phyloP scores from a whole-genome alignment of 257 asterid genomes.

The Salvia miltiorrhiza region DNA sequence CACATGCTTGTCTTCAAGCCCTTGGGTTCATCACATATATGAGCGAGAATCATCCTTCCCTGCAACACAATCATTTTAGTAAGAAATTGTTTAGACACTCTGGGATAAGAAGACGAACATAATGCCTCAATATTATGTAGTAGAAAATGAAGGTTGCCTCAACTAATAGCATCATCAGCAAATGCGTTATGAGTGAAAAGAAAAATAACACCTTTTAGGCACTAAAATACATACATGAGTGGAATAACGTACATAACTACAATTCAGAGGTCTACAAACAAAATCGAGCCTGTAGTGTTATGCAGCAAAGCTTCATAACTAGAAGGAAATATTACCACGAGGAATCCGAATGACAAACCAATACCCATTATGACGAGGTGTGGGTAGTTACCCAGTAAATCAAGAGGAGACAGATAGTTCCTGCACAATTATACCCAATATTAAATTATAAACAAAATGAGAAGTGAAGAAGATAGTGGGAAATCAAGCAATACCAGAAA shows the following conservation, averaged over 20 bases:
- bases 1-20: slow-evolving; percentile 97
- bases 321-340: slow-evolving; percentile 62
- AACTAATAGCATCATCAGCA: too few relatives aligned
- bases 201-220: too few relatives aligned
- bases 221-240: too few relatives aligned
- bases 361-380: slow-evolving; percentile 66
- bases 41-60: slow-evolving; percentile 99
- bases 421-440: slow-evolving; percentile 38
- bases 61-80: slow-evolving; percentile 36
- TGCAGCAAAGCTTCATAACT: background rate
- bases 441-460: slow-evolving; percentile 7
- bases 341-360: slow-evolving; percentile 94
- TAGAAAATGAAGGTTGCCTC: too few relatives aligned
- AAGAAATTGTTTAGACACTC: slow-evolving; percentile 1
- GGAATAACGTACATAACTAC: too few relatives aligned
- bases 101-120: background rate
- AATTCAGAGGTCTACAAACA: too few relatives aligned
- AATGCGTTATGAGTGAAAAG: too few relatives aligned
- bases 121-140: background rate
- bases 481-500: slow-evolving; percentile 53
- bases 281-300: too few relatives aligned
- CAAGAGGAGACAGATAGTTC: slow-evolving; percentile 81
- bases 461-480: background rate
- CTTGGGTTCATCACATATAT: slow-evolving; percentile 97
- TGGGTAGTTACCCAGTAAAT: slow-evolving; percentile 62